Evolutionary conservation across 2,329 filamentous ascomycete genomes (phyloP).

Genomic region (Claviceps sp.): DNA sequence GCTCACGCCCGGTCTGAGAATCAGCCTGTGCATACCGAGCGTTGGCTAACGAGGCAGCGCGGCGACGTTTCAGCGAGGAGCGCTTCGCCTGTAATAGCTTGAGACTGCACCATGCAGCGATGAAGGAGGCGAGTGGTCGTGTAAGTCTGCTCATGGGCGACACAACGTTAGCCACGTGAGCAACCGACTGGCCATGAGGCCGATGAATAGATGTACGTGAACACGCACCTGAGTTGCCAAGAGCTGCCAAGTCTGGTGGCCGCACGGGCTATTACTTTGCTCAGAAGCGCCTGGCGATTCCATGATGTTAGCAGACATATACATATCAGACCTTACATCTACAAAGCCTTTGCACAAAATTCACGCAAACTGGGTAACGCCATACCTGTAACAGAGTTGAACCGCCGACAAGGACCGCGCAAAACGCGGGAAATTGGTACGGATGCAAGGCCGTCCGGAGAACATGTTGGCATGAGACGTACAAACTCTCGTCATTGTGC

Average conservation of each 20-base stretch:
- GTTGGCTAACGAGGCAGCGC: constrained; percentile 9
- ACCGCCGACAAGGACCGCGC: constrained; percentile 45
- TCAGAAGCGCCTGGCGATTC: constrained; percentile 16
- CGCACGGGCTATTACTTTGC: constrained; percentile 15
- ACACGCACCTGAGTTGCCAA: constrained; percentile 15
- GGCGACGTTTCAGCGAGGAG: constrained; percentile 12
- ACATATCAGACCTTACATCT: too few relatives aligned
- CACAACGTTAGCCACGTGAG: too few relatives aligned
- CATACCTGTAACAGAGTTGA: constrained; percentile 45
- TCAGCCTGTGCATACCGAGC: neutral
- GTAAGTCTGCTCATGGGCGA: constrained; percentile 28
- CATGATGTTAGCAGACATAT: constrained; percentile 6
- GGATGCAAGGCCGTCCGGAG: constrained; percentile 37
- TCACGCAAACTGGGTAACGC: neutral
- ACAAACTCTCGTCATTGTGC: constrained; percentile 17
- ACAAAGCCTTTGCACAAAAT: neutral
- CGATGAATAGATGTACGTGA: neutral
- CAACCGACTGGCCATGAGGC: too few relatives aligned
- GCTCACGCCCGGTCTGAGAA: constrained; percentile 9
- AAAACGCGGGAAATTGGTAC: constrained; percentile 49
- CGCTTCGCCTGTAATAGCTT: constrained; percentile 42
- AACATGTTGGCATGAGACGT: constrained; percentile 23
- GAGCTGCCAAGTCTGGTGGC: constrained; percentile 12
- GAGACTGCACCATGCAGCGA: constrained; percentile 44
- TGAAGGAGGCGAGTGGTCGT: constrained; percentile 44